phyloP scores from a whole-genome alignment of 2,329 filamentous ascomycete species.

The Apiospora aurea region DNA sequence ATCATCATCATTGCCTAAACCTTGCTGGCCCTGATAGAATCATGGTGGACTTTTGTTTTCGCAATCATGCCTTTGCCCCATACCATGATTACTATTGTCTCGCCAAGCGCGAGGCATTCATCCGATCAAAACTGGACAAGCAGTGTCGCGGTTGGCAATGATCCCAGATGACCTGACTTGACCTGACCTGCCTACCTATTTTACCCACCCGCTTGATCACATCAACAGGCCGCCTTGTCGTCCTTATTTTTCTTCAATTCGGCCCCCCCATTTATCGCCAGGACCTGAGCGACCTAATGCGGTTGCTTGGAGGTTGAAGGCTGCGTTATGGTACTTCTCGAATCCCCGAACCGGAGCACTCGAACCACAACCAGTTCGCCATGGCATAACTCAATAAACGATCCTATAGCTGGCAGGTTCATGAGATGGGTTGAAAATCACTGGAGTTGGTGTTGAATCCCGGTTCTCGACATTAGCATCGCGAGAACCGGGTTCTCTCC shows the following conservation, averaged over 20 bases:
- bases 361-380: constrained; percentile 4
- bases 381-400: background rate
- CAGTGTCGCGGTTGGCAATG: constrained; percentile 16
- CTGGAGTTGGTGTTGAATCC: background rate
- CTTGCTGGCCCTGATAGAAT: background rate
- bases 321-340: background rate
- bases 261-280: background rate
- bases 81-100: background rate
- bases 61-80: background rate
- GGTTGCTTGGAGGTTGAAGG: background rate
- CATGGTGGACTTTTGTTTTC: background rate
- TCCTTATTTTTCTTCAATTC: background rate
- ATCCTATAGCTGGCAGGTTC: background rate
- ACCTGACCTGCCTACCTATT: background rate
- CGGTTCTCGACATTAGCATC: background rate
- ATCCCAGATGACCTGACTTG: background rate
- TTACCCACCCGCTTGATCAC: background rate
- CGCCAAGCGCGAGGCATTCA: background rate
- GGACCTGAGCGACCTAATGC: background rate
- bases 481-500: background rate
- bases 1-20: constrained; percentile 13
- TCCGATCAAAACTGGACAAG: background rate
- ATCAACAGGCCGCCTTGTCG: background rate
- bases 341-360: background rate
- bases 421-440: background rate